These are phyloP conservation scores for Cymbidium sinense DNA, from an alignment of 106 monocot species.

Conservation along the genomic window DNA sequence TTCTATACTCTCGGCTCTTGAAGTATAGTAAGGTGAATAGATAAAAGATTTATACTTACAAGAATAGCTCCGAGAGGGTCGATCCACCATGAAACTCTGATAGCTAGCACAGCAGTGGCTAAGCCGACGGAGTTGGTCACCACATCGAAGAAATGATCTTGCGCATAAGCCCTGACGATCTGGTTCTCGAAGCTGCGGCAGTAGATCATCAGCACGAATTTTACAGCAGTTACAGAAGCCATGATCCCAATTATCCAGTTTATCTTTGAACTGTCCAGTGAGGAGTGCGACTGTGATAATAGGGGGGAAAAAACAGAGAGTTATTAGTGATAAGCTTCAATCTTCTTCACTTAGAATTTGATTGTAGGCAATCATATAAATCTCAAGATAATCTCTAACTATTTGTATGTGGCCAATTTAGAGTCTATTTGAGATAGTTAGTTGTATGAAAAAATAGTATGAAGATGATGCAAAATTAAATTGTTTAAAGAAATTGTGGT, in stretches of 20 bases:
- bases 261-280: conserved; percentile 24
- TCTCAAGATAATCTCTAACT: no score
- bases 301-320: background rate
- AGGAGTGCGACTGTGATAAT: conserved; percentile 37
- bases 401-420: no score
- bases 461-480: no score
- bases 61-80: conserved; percentile 79
- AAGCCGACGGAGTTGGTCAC: conserved; percentile 84
- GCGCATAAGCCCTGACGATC: conserved; percentile 79
- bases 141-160: conserved; percentile 90
- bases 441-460: no score
- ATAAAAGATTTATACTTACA: conserved; percentile 19
- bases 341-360: background rate
- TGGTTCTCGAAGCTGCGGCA: conserved; percentile 71
- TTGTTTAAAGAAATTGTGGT: no score
- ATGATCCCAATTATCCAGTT: conserved; percentile 82
- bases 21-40: no score
- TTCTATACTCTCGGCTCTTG: no score
- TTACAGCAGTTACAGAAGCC: conserved; percentile 54
- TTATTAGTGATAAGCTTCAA: no score
- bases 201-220: conserved; percentile 70
- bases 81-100: conserved; percentile 62
- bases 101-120: conserved; percentile 54
- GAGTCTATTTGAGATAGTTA: no score
- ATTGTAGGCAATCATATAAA: no score